Evolutionary conservation across 164 flowering plant genomes (phyloP), one percentile per base, ranked within the genome.

Genomic region (Sedum album): DNA sequence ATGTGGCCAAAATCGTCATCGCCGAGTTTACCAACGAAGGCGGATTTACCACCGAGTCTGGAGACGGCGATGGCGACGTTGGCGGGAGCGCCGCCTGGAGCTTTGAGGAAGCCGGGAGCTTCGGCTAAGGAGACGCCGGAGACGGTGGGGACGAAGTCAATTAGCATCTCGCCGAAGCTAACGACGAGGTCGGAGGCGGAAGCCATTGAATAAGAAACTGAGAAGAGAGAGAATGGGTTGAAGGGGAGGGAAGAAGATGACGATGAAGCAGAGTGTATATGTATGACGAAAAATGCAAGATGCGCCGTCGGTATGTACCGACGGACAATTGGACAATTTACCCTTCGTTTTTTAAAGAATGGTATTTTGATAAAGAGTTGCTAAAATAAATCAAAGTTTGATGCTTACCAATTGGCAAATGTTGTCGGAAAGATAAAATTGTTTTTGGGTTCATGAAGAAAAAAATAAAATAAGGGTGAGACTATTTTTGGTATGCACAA

Each of bases 31-130:
- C 96, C 98, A 35, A 86, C 82, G 77, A 92, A 90, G 10, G 97
- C 91, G 0, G 97, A 75, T 25, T 61, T 65, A 4, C 94, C 96
- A 28, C 97, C 97, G 38, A 92, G 87, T 21, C 94, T 66, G 1
- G 92, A 17, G 2, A 87, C 85, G 9, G 94, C 96, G 68, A 85
- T 85, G 6, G 97, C 97, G 11, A 92, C 95, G 84, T 90, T 92
- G 60, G 97, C 97, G 1, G 96, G 96, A 17, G 97, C 97, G 4
- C 97, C 97, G 9, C 97, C 97, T 4, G 97, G 93, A 0, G 95
- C 93, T 73, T 91, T 89, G 60, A 88, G 75, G 76, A 91, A 91
- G 0, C 90, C 97, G 0, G 93, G 96, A 0, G 97, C 91, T 53
- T 89, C 93, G 5, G 96, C 90, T 6, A 91, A 79, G 6, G 96